phyloP scores from a whole-genome alignment of 1,284 basidiomycete species.

The Boletellus deceptivus region DNA sequence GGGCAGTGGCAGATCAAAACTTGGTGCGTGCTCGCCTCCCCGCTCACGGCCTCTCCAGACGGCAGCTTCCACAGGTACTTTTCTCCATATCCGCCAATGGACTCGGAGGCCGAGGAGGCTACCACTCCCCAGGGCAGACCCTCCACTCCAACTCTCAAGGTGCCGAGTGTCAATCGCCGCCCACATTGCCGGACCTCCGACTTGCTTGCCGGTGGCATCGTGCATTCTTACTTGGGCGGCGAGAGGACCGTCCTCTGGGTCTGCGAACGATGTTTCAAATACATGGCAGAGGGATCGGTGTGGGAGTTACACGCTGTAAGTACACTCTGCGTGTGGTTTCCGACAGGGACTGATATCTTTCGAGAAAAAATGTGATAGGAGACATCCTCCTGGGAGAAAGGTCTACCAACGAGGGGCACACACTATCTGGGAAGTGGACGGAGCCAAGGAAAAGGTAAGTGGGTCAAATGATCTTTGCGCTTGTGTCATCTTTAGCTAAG shows the following conservation, averaged over 20 bases:
- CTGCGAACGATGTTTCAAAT: slow-evolving; percentile 96
- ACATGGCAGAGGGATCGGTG: slow-evolving; percentile 73
- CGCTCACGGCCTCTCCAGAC: neutral
- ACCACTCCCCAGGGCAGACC: slow-evolving; percentile 10
- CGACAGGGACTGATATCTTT: neutral
- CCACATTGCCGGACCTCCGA: slow-evolving; percentile 71
- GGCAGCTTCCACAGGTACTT: slow-evolving; percentile 63
- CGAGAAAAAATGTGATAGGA: slow-evolving; percentile 70
- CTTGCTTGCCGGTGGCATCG: slow-evolving; percentile 60
- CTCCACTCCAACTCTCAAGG: slow-evolving; percentile 35
- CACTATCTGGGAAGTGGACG: slow-evolving; percentile 96
- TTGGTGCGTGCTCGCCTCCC: slow-evolving; percentile 50
- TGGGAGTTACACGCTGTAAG: slow-evolving; percentile 78
- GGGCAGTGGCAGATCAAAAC: slow-evolving; percentile 76
- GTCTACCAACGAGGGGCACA: slow-evolving; percentile 91
- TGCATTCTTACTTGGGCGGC: slow-evolving; percentile 45
- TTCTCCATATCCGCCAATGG: slow-evolving; percentile 79
- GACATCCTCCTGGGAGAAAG: slow-evolving; percentile 83
- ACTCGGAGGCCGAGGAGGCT: slow-evolving; percentile 57
- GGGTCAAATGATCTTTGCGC: slow-evolving; percentile 25
- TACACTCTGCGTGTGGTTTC: slow-evolving; percentile 13
- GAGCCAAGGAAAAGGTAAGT: slow-evolving; percentile 70
- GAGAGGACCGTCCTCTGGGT: slow-evolving; percentile 71
- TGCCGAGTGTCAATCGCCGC: slow-evolving; percentile 50
- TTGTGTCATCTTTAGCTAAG: neutral